Conservation (phyloP, 2,329 filamentous ascomycete species). For the Fusarium secorum region DNA sequence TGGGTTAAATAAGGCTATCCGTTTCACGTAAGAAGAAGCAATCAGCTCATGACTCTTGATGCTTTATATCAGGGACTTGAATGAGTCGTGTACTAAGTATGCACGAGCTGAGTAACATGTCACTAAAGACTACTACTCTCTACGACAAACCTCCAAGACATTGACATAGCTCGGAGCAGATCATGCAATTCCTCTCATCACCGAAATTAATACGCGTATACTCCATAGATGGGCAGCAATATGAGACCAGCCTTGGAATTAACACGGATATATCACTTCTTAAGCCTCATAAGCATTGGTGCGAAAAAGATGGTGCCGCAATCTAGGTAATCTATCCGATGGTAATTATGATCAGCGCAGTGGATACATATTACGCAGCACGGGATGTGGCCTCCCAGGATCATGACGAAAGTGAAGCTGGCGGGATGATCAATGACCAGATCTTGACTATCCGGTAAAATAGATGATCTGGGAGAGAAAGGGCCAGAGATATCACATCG, state of each 20-base stretch:
- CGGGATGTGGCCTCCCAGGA: neutral
- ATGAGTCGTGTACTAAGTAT: rapidly evolving
- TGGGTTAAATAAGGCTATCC: rapidly evolving
- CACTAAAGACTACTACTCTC: rapidly evolving
- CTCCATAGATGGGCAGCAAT: neutral
- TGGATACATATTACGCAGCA: neutral
- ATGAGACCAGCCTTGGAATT: neutral
- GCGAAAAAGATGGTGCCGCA: neutral
- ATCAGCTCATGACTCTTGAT: neutral
- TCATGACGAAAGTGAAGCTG: too few relatives aligned
- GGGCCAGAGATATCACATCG: too few relatives aligned
- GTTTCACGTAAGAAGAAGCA: neutral
- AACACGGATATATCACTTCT: neutral
- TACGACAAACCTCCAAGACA: rapidly evolving
- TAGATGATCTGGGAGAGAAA: too few relatives aligned
- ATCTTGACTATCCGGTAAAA: too few relatives aligned
- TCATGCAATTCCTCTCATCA: rapidly evolving
- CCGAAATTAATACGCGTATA: neutral
- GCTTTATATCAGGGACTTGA: rapidly evolving
- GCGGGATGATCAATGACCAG: too few relatives aligned
- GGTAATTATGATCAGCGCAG: slow-evolving; percentile 18
- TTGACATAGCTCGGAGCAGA: rapidly evolving
- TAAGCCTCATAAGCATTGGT: neutral
- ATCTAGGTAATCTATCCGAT: neutral
- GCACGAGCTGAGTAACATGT: neutral